Conservation (phyloP, 176 grass and related monocot species). For the Ensete ventricosum region DNA sequence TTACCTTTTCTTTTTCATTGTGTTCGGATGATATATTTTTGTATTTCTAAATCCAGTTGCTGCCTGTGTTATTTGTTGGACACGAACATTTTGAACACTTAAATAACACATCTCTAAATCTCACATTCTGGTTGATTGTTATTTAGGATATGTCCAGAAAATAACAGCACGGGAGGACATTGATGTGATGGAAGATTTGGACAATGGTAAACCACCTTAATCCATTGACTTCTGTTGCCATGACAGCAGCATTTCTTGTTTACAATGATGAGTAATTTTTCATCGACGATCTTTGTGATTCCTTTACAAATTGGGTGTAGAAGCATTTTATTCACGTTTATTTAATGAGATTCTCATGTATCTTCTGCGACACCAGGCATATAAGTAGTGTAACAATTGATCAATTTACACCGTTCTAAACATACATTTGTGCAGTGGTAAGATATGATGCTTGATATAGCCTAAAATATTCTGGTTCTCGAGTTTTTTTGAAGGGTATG, state of each 20-base stretch:
- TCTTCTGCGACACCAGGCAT: no score
- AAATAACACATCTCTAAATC: background rate
- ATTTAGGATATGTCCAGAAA: constrained; percentile 88
- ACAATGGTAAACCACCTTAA: constrained; percentile 60
- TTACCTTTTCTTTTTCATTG: no score
- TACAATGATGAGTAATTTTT: background rate
- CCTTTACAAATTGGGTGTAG: background rate
- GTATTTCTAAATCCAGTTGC: no score
- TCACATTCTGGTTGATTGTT: constrained; percentile 16
- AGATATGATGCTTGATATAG: no score
- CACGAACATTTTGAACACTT: background rate
- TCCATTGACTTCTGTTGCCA: background rate
- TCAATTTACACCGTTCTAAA: no score
- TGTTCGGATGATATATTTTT: no score
- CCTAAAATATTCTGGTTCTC: no score
- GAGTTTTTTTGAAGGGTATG: no score
- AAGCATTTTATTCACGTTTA: background rate
- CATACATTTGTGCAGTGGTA: no score
- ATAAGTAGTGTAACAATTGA: no score
- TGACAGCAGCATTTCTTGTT: background rate
- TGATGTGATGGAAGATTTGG: constrained; percentile 76
- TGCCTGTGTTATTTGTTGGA: no score
- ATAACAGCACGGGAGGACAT: constrained; percentile 58
- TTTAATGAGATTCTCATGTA: background rate
- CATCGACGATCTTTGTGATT: background rate